Base-by-base conservation (phyloP, 2,329 filamentous ascomycete genomes). In the Madurella fahalii region DNA sequence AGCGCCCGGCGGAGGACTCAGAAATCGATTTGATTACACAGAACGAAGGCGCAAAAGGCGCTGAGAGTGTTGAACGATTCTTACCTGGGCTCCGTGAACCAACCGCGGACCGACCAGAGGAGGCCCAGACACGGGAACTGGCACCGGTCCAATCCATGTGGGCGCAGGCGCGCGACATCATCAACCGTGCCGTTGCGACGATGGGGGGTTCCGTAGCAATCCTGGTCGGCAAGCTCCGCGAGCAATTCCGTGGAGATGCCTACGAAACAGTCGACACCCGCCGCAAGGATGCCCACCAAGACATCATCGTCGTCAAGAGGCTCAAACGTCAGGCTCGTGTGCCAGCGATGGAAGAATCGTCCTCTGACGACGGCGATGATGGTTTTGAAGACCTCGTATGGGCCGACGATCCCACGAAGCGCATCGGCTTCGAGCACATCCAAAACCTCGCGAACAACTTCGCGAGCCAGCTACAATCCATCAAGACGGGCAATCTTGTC, bases 311-410 rank as follows among this genome's bases (percentile, higher is more conserved):
- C 11, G 62, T 64, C 54, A 64, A 65, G 54, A 57, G 63, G 16
- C 32, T 65, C 40, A 66, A 65, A 53, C 59, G 59, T 9, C 57
- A 61, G 30, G n/a, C 43, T 12, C 52, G 54, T 31, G 12, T 45
- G 20, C 47, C 54, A 12, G 11, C 54, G 4, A 16, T 31, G 17
- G 25, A 52, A 8, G 47, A 56, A 8, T n/a, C 45, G 2, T 2
- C 39, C 16, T 34, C 47, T 1, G 37, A 51, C 1, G 40, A 50
- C 25, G 46, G 45, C 39, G 46, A 60, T 1, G 59, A 63, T 49
- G 60, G 61, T 17, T 52, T 60, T 34, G 55, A 58, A 42, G 54
- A 62, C 9, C 48, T 65, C 16, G 42, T 53, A 1, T 69, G 67
- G 67, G 54, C 64, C 16, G 53, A 62, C 11, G 53, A 57, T 32